Conservation (phyloP, 192 early-diverging fungal genomes). For the Coemansia sp. region DNA sequence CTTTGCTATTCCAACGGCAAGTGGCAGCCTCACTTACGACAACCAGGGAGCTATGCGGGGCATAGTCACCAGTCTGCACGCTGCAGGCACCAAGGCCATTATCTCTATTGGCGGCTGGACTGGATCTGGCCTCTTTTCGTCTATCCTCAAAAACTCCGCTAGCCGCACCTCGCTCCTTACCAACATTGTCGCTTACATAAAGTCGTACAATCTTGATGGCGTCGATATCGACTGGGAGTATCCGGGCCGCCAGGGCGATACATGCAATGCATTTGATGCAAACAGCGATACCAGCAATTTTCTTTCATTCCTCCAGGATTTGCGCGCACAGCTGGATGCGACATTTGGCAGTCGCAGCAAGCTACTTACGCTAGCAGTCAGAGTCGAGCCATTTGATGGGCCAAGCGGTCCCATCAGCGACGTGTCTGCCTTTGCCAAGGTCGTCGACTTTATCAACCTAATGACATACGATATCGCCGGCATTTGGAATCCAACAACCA, state of each 20-base stretch:
- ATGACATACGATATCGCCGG: constrained; percentile 67
- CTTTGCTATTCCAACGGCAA: constrained; percentile 45
- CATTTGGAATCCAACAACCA: constrained; percentile 53
- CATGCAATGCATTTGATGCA: constrained; percentile 56
- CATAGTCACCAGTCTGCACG: constrained; percentile 7
- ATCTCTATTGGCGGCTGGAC: constrained; percentile 75
- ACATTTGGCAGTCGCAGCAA: constrained; percentile 43
- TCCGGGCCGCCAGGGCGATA: constrained; percentile 61
- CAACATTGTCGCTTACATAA: constrained; percentile 34
- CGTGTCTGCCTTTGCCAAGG: constrained; percentile 60
- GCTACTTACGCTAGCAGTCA: constrained; percentile 63
- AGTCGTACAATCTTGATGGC: constrained; percentile 57
- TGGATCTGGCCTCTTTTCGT: constrained; percentile 62
- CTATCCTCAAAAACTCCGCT: constrained; percentile 46
- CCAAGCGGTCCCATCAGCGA: constrained; percentile 48
- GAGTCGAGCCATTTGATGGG: constrained; percentile 61
- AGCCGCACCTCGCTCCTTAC: constrained; percentile 31
- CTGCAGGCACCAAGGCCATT: constrained; percentile 47
- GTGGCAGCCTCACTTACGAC: constrained; percentile 21
- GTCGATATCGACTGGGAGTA: constrained; percentile 67
- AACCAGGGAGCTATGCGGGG: constrained; percentile 13
- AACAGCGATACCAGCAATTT: constrained; percentile 65
- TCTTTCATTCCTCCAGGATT: constrained; percentile 58
- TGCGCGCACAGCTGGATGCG: constrained; percentile 56
- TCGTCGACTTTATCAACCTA: constrained; percentile 65